Evolutionary conservation across 768 basidiomycete species (phyloP).

Genomic region (Lentinula raphanica): DNA sequence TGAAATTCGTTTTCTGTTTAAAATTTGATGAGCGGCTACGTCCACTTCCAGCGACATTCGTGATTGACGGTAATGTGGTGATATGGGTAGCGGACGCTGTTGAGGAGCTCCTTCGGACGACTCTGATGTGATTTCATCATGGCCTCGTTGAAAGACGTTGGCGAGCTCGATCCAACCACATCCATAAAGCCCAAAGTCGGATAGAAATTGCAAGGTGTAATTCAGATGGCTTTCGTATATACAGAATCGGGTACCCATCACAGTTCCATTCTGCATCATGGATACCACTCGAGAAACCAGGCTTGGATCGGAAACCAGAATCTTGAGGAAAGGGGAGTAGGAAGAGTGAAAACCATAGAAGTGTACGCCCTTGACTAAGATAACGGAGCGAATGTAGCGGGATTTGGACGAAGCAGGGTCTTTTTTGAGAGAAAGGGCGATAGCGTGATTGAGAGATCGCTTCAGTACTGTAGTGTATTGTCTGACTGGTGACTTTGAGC

Average conservation of each 20-base stretch:
- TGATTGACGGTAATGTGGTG: slow-evolving; percentile 62
- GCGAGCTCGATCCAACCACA: slow-evolving; percentile 84
- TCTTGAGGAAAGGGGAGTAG: slow-evolving; percentile 85
- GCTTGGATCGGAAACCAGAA: slow-evolving; percentile 68
- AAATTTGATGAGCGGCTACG: slow-evolving; percentile 71
- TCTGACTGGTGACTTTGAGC: slow-evolving; percentile 48
- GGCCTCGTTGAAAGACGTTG: slow-evolving; percentile 57
- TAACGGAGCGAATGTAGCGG: slow-evolving; percentile 66
- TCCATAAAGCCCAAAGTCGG: slow-evolving; percentile 91
- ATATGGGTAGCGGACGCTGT: slow-evolving; percentile 33
- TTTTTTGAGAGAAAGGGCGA: slow-evolving; percentile 75
- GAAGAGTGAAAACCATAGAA: slow-evolving; percentile 93
- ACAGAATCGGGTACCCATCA: slow-evolving; percentile 74
- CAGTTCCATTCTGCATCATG: slow-evolving; percentile 74
- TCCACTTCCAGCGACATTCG: slow-evolving; percentile 79
- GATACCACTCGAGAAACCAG: slow-evolving; percentile 65
- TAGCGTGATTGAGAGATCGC: slow-evolving; percentile 75
- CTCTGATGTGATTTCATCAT: slow-evolving; percentile 16
- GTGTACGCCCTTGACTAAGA: slow-evolving; percentile 89
- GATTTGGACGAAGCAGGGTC: slow-evolving; percentile 55
- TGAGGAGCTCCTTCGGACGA: neutral
- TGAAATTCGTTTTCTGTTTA: slow-evolving; percentile 68
- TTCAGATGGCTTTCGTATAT: slow-evolving; percentile 90
- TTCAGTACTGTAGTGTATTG: slow-evolving; percentile 64
- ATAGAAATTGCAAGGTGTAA: slow-evolving; percentile 87